Base-by-base conservation (phyloP, 495 filamentous ascomycete genomes). In the Podospora comata region DNA sequence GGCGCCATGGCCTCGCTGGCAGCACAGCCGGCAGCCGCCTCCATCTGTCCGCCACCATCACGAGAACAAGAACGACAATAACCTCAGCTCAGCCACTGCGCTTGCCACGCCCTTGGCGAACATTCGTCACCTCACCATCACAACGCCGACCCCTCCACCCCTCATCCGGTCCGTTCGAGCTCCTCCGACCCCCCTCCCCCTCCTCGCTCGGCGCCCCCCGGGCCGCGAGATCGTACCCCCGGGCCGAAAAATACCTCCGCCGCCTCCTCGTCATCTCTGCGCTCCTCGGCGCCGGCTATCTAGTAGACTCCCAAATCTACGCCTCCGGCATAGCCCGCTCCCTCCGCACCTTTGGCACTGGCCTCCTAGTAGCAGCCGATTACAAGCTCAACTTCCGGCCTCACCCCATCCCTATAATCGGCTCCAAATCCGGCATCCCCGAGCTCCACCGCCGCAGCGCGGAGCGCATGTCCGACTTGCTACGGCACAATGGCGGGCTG, bases 371-470 rank as follows among this genome's bases (percentile, higher is more conserved):
- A 9, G 93, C 93, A 2, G 71, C 91, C 20, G 94, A 99, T 81
- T 99, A 99, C 80, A 97, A 99, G 78, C 83, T 97, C 76, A 99
- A 99, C 74, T 99, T 99, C 81, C 86, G 91, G 4, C 85, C 91
- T 0, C 80, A 92, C 65, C 93, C 94, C 16, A 68, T 79, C 58
- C 75, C 76, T 3, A 44, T 75, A 20, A 67, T 76, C 48, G 84
- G 86, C 53, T 79, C 88, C 20, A 87, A 86, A 2, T 82, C 86
- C 64, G 88, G 88, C 44, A 90, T 95, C 62, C 76, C 83, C 59
- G 87, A 88, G 64, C 76, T 97, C 62, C 95, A 99, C 77, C 81
- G 84, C 23, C 88, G 95, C 58, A 95, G 88, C 73, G 95, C 95
- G 1, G 87, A 93, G 79, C 84, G 91, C 5, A 75, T 97, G 54